Evolutionary conservation across 306 rosid genomes (phyloP).

Genomic region (Quillaja saponaria): DNA sequence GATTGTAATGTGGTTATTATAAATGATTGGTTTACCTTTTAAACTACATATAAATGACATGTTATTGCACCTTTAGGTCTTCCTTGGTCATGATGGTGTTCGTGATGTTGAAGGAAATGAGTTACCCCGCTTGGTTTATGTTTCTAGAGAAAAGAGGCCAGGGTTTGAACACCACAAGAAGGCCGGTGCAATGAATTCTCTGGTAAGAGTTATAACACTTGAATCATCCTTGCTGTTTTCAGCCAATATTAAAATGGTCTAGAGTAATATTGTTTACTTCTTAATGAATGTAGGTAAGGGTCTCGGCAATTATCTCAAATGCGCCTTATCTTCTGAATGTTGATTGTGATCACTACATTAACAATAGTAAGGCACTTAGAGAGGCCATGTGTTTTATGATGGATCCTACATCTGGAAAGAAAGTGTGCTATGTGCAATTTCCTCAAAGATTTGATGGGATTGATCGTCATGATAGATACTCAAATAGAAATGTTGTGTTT

Average conservation of each 20-base stretch:
- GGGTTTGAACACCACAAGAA: slow-evolving; percentile 96
- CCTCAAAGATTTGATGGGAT: slow-evolving; percentile 99
- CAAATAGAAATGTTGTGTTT: slow-evolving; percentile 93
- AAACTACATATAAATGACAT: slow-evolving; percentile 7
- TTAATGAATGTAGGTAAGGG: slow-evolving; percentile 63
- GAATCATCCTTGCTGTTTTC: background rate
- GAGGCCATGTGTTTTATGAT: slow-evolving; percentile 99
- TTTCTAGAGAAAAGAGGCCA: slow-evolving; percentile 95
- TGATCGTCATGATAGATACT: slow-evolving; percentile 92
- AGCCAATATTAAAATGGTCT: slow-evolving; percentile 8
- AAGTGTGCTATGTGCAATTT: slow-evolving; percentile 91
- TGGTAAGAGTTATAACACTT: slow-evolving; percentile 48
- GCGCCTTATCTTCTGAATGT: slow-evolving; percentile 92
- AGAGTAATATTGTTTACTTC: slow-evolving; percentile 22
- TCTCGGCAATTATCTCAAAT: slow-evolving; percentile 79
- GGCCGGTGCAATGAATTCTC: slow-evolving; percentile 97
- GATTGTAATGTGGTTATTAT: slow-evolving; percentile 1
- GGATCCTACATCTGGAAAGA: slow-evolving; percentile 94
- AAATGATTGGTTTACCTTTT: background rate
- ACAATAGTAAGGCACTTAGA: slow-evolving; percentile 94
- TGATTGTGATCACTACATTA: slow-evolving; percentile 97
- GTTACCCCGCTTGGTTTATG: slow-evolving; percentile 84
- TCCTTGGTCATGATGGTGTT: slow-evolving; percentile 86
- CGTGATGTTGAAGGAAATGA: slow-evolving; percentile 85
- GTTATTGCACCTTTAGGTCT: slow-evolving; percentile 47